Base-by-base conservation (phyloP, 1,139 yeast genomes). In the Torulaspora pretoriensis region DNA sequence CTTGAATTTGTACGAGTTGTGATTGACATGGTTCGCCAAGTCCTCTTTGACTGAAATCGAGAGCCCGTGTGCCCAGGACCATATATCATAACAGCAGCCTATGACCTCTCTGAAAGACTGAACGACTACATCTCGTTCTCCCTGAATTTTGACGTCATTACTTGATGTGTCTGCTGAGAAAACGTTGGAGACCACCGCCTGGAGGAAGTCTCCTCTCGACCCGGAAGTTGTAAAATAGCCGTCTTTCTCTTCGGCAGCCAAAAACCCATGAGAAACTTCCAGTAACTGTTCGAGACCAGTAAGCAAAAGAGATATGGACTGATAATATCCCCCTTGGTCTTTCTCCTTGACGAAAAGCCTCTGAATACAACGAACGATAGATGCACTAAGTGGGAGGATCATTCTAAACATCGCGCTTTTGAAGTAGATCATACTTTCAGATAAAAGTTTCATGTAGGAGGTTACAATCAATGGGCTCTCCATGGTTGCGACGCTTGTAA, bases 111-210 rank as follows among this genome's bases (percentile, higher is more conserved):
- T 83, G 60, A 86, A 77, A 8, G 94, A 77, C 34, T 77, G 69
- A 22, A 83, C 62, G 3, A 83, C 73, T 0, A 83, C 73, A 49
- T 75, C 70, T 24, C 81, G 65, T 46, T 79, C 77, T 46, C 72
- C 72, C 45, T 74, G 80, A 26, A 79, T 79, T 19, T 76, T 77
- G 2, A 78, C 70, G 40, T 79, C 69, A 4, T 75, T 74, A 5
- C 74, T 72, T 0, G 89, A 84, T 0, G 86, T 73, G 53, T 89
- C 97, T 8, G 84, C 78, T 48, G 81, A 84, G 59, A 90, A 87
- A 0, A 89, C 96, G 2, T 96, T 96, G 52, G 86, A 89, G 12
- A 64, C 68, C 34, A 64, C 60, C 12, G 56, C 55, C 36, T 61
- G 65, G 24, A 64, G 48, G 44, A 64, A 64, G 40, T 63, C 68